phyloP scores from a whole-genome alignment of 345 rosid genomes.

The Theobroma cacao region DNA sequence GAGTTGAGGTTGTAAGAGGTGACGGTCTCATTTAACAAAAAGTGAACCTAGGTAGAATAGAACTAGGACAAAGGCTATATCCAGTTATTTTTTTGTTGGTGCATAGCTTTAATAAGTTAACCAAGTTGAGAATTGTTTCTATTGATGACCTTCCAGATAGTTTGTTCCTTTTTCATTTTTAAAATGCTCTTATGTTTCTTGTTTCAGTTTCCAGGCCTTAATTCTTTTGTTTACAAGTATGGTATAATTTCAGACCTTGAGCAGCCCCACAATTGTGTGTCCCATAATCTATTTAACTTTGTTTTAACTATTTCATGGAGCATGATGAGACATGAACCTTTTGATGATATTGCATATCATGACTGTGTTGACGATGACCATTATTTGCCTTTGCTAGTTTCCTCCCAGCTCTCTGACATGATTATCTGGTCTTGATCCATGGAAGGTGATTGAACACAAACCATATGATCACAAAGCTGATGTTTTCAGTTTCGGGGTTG shows the following conservation, averaged over 20 bases:
- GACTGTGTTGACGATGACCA: not conserved
- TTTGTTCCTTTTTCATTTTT: not conserved
- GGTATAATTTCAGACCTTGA: slow-evolving; percentile 9
- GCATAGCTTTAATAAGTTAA: not conserved
- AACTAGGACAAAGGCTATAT: not conserved
- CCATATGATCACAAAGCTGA: slow-evolving; percentile 64
- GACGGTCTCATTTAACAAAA: not conserved
- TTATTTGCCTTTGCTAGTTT: slow-evolving; percentile 12
- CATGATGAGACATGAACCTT: not conserved
- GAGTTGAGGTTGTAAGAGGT: slow-evolving; percentile 13
- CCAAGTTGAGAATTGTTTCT: not conserved
- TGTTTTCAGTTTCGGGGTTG: slow-evolving; percentile 60
- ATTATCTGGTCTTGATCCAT: slow-evolving; percentile 23
- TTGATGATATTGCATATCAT: not conserved
- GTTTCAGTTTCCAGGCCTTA: slow-evolving; percentile 4
- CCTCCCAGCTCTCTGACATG: slow-evolving; percentile 14
- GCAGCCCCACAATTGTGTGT: not conserved
- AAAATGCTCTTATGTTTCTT: not conserved
- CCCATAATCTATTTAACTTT: not conserved
- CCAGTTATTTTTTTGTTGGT: not conserved
- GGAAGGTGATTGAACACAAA: slow-evolving; percentile 66
- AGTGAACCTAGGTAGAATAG: not conserved
- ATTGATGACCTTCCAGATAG: not conserved
- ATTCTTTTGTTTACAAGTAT: not conserved
- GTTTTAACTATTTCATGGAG: not conserved